These are phyloP conservation scores for Phytophthora cactorum DNA, from an alignment of 352 stramenopile genomes.

Conservation along the genomic window DNA sequence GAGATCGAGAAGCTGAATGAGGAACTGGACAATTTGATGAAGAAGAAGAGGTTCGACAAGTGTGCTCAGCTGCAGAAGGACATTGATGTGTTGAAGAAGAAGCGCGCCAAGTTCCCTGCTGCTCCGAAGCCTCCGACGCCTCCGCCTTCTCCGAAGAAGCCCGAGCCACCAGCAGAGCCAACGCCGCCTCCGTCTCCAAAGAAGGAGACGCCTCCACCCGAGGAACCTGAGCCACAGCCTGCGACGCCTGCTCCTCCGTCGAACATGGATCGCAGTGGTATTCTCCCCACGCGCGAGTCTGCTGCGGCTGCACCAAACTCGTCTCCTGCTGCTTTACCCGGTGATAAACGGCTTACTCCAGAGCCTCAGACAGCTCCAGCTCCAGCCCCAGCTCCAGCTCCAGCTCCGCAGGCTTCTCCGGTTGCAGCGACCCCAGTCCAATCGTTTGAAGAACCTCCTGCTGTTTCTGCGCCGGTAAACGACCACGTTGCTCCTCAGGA, in stretches of 20 bases:
- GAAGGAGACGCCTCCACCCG: slow-evolving; percentile 17
- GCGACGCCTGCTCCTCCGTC: slow-evolving; percentile 35
- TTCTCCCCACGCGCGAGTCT: slow-evolving; percentile 19
- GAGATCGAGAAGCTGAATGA: slow-evolving; percentile 79
- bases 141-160: slow-evolving; percentile 39
- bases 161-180: slow-evolving; percentile 36
- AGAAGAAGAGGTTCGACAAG: slow-evolving; percentile 88
- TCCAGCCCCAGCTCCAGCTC: slow-evolving; percentile 5
- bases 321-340: slow-evolving; percentile 56
- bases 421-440: slow-evolving; percentile 13
- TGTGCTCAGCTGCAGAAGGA: slow-evolving; percentile 86
- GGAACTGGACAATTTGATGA: slow-evolving; percentile 72
- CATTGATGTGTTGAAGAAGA: slow-evolving; percentile 82
- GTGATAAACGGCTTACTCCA: slow-evolving; percentile 21
- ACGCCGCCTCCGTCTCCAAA: slow-evolving; percentile 34
- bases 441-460: slow-evolving; percentile 29
- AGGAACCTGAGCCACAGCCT: slow-evolving; percentile 24
- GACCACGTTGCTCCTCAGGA: slow-evolving; percentile 22
- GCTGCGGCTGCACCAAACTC: slow-evolving; percentile 44
- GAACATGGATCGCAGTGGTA: slow-evolving; percentile 40
- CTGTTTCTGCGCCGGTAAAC: slow-evolving; percentile 19
- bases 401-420: slow-evolving; percentile 17
- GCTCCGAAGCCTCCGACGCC: slow-evolving; percentile 40
- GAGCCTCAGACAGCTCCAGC: slow-evolving; percentile 10
- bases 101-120: slow-evolving; percentile 60